Evolutionary conservation across 2,329 filamentous ascomycete species (phyloP).

Genomic region (Hypoxylon sp.): DNA sequence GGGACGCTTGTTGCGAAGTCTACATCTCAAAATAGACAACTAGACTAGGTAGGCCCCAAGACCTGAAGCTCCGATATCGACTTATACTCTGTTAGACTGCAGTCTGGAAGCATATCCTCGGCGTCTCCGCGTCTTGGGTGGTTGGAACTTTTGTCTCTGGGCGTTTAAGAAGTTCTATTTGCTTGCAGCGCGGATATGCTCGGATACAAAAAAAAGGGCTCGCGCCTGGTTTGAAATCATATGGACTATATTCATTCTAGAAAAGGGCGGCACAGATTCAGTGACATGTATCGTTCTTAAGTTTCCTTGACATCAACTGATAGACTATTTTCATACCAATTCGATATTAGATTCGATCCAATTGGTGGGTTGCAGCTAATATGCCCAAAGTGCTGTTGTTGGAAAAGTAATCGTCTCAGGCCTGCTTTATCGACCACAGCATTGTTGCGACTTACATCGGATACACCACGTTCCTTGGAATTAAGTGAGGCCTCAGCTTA

Average conservation of each 20-base stretch:
- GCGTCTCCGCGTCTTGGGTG: slow-evolving; percentile 1
- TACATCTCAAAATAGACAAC: slow-evolving; percentile 28
- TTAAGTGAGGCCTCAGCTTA: background rate
- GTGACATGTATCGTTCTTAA: slow-evolving; percentile 20
- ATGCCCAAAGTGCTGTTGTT: slow-evolving; percentile 7
- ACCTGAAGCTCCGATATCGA: background rate
- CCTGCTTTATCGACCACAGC: background rate
- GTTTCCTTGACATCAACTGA: slow-evolving; percentile 19
- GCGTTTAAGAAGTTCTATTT: slow-evolving; percentile 12
- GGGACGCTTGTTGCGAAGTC: slow-evolving; percentile 12
- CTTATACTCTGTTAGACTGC: background rate
- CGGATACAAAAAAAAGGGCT: slow-evolving; percentile 26
- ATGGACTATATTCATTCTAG: slow-evolving; percentile 14
- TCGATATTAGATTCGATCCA: background rate
- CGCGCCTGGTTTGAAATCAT: slow-evolving; percentile 16
- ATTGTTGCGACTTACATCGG: background rate
- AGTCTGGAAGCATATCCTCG: slow-evolving; percentile 12
- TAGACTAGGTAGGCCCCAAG: slow-evolving; percentile 2
- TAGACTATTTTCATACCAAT: slow-evolving; percentile 6
- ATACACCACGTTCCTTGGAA: background rate
- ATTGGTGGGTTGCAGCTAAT: slow-evolving; percentile 4
- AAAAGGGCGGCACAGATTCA: slow-evolving; percentile 15
- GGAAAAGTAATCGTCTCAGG: background rate
- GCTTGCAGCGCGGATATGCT: slow-evolving; percentile 3
- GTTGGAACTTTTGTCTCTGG: slow-evolving; percentile 1